These are phyloP conservation scores for Pholiota conissans DNA, from an alignment of 768 basidiomycete genomes.

Conservation along the genomic window DNA sequence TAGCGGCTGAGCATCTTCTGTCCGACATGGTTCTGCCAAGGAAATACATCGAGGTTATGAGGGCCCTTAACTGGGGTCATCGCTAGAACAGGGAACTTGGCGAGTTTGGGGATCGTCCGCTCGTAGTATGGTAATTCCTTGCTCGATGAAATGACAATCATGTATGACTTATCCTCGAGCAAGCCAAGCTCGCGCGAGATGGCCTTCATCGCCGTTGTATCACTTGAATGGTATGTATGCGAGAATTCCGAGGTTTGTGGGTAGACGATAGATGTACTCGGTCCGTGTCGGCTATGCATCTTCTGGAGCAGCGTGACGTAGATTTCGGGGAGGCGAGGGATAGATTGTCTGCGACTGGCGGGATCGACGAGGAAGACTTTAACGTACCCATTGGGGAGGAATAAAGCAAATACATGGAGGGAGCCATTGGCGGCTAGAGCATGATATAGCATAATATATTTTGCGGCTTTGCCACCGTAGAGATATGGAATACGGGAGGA, in stretches of 20 bases:
- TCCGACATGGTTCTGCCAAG: slow-evolving; percentile 85
- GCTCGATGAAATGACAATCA: slow-evolving; percentile 81
- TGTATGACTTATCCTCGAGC: slow-evolving; percentile 70
- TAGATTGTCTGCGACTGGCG: slow-evolving; percentile 80
- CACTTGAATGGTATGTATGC: slow-evolving; percentile 77
- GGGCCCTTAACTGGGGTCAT: slow-evolving; percentile 78
- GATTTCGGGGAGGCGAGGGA: slow-evolving; percentile 71
- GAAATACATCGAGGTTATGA: slow-evolving; percentile 80
- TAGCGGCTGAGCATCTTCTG: slow-evolving; percentile 86
- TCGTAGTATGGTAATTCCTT: slow-evolving; percentile 88
- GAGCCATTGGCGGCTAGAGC: slow-evolving; percentile 69
- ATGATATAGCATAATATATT: slow-evolving; percentile 89
- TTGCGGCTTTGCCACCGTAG: slow-evolving; percentile 63
- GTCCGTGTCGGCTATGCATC: slow-evolving; percentile 39
- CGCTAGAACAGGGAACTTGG: slow-evolving; percentile 84
- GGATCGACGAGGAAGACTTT: slow-evolving; percentile 90
- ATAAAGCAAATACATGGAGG: slow-evolving; percentile 87
- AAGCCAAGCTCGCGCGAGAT: slow-evolving; percentile 85
- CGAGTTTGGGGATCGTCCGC: slow-evolving; percentile 61
- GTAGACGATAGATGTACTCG: slow-evolving; percentile 59
- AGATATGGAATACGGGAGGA: slow-evolving; percentile 72
- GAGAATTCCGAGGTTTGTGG: slow-evolving; percentile 59
- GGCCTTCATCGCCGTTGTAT: slow-evolving; percentile 78
- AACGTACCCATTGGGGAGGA: slow-evolving; percentile 68
- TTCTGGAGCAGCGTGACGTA: slow-evolving; percentile 67